phyloP scores from a whole-genome alignment of 2,329 filamentous ascomycete species.

The Sclerotinia spermophila region DNA sequence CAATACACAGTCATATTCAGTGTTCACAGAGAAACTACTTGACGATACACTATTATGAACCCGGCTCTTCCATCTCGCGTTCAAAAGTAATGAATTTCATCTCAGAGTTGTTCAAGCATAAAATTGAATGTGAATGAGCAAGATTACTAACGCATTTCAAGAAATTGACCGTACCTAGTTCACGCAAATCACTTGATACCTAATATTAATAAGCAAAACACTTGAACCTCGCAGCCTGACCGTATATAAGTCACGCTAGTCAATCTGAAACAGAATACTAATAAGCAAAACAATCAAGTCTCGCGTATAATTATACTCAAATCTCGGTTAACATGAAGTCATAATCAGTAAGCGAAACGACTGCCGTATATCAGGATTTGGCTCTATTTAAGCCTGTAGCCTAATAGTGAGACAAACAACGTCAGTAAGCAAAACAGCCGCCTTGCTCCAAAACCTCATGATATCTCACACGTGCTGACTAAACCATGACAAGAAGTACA shows the following conservation, averaged over 20 bases:
- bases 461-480: neutral
- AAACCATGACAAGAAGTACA: accelerated
- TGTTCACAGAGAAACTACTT: neutral
- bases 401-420: neutral
- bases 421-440: neutral
- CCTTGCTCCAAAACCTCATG: neutral
- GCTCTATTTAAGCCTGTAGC: neutral
- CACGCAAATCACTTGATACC: neutral
- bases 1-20: neutral
- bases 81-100: neutral
- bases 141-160: neutral
- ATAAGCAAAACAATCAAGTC: neutral
- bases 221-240: neutral
- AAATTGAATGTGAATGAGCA: neutral
- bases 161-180: neutral
- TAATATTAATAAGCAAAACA: neutral
- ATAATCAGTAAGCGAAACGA: neutral
- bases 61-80: neutral
- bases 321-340: neutral
- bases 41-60: neutral
- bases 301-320: neutral
- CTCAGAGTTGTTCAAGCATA: neutral
- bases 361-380: neutral
- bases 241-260: neutral
- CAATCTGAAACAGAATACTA: too few relatives aligned